phyloP scores from a whole-genome alignment of 139 green algal genomes.

The Pseudopediastrum boryanum region DNA sequence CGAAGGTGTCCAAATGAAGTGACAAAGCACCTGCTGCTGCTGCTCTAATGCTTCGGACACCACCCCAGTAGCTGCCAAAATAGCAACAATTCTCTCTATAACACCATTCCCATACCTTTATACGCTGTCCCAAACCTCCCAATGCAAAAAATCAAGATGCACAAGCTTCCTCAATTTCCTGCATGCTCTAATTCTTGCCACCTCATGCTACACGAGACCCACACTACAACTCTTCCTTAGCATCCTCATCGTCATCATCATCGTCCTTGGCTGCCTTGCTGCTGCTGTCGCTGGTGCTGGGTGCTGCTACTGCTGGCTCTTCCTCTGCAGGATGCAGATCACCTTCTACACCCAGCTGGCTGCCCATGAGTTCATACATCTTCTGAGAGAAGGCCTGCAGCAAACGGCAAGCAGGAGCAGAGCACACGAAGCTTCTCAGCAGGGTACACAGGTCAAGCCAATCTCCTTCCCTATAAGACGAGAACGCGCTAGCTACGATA shows the following conservation, averaged over 20 bases:
- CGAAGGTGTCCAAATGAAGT: no score
- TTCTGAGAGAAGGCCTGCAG: constrained; percentile 11
- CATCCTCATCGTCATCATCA: not conserved
- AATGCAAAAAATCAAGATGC: no score
- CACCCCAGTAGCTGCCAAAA: no score
- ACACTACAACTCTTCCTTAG: not conserved
- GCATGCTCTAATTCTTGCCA: no score
- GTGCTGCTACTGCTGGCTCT: not conserved
- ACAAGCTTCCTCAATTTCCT: no score
- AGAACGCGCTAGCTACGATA: not conserved
- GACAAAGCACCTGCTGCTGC: no score
- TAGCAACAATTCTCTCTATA: no score
- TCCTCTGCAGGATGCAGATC: not conserved
- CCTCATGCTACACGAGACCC: no score
- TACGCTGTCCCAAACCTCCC: no score
- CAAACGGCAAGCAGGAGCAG: not conserved
- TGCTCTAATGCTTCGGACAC: no score
- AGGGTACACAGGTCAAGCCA: not conserved
- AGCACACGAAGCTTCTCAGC: not conserved
- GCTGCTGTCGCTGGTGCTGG: constrained; percentile 22
- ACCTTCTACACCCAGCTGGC: constrained; percentile 15
- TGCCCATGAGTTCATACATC: constrained; percentile 29
- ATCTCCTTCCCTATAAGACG: not conserved
- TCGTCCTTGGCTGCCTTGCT: not conserved
- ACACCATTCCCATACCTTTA: no score